Conservation (phyloP, 228 moss, liverwort and hornwort genomes). For the Sphagnum fallax region DNA sequence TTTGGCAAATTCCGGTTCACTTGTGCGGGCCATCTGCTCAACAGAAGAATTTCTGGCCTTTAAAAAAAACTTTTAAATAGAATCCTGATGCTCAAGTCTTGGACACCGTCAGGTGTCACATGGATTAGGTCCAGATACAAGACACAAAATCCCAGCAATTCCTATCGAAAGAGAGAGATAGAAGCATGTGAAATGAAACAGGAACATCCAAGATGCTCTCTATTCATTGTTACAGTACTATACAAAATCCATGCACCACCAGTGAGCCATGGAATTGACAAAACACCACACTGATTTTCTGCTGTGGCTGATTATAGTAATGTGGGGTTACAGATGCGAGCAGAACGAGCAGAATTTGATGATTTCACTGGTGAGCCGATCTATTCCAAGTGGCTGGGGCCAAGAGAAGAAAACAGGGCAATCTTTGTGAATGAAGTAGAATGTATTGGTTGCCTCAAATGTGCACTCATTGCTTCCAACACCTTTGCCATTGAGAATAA, state of each 20-base stretch:
- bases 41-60: too few species aligned
- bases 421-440: slow-evolving; percentile 86
- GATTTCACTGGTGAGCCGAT: slow-evolving; percentile 86
- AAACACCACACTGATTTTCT: too few species aligned
- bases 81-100: too few species aligned
- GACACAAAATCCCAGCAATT: background rate
- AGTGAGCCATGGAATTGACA: too few species aligned
- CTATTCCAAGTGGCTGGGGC: slow-evolving; percentile 85
- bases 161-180: background rate
- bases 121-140: too few species aligned
- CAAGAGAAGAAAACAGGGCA: slow-evolving; percentile 64
- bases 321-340: slow-evolving; percentile 34
- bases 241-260: too few species aligned
- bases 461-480: slow-evolving; percentile 79
- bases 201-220: too few species aligned
- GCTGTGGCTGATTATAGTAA: too few species aligned
- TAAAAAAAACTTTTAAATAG: too few species aligned
- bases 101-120: too few species aligned
- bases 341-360: slow-evolving; percentile 59
- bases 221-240: too few species aligned
- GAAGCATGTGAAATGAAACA: background rate
- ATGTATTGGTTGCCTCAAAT: slow-evolving; percentile 92
- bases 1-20: background rate
- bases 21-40: slow-evolving; percentile 1
- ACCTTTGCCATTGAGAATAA: slow-evolving; percentile 86